Evolutionary conservation across 495 filamentous ascomycete species (phyloP).

Genomic region (Aspergillus sparsus): DNA sequence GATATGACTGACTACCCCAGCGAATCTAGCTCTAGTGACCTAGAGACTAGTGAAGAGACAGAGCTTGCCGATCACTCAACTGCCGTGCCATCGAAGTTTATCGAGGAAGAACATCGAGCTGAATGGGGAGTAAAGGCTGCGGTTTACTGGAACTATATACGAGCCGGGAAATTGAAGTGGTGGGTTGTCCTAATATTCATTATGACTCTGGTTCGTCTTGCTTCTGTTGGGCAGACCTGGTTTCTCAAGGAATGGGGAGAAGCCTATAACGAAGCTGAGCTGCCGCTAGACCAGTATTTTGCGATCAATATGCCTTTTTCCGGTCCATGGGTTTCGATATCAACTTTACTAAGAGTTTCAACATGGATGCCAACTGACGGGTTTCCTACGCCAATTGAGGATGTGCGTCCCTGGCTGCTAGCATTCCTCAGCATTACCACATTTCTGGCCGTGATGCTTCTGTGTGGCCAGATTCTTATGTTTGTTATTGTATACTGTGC

Average conservation of each 20-base stretch:
- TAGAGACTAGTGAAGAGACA: constrained; percentile 40
- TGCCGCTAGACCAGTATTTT: constrained; percentile 16
- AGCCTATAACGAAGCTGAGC: constrained; percentile 54
- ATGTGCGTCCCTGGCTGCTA: constrained; percentile 73
- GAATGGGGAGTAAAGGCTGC: constrained; percentile 71
- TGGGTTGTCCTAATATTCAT: constrained; percentile 63
- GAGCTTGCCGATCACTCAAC: constrained; percentile 46
- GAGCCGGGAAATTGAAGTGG: constrained; percentile 70
- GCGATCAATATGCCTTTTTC: constrained; percentile 5
- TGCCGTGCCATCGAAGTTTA: constrained; percentile 70
- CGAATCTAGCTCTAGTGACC: constrained; percentile 25
- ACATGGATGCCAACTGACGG: constrained; percentile 38
- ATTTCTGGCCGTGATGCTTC: constrained; percentile 54
- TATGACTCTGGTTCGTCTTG: constrained; percentile 59
- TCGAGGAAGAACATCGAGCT: constrained; percentile 75
- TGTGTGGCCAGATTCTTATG: constrained; percentile 60
- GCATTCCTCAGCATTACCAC: constrained; percentile 63
- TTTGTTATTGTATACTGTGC: constrained; percentile 72
- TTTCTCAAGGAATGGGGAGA: constrained; percentile 87
- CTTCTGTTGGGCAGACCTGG: constrained; percentile 66
- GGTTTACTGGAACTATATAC: constrained; percentile 83
- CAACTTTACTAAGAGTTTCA: constrained; percentile 14
- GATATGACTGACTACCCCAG: constrained; percentile 20
- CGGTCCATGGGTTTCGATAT: constrained; percentile 4
- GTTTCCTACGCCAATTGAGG: constrained; percentile 63